Conservation (phyloP, 2,329 filamentous ascomycete species). For the Xylariaceae sp. region DNA sequence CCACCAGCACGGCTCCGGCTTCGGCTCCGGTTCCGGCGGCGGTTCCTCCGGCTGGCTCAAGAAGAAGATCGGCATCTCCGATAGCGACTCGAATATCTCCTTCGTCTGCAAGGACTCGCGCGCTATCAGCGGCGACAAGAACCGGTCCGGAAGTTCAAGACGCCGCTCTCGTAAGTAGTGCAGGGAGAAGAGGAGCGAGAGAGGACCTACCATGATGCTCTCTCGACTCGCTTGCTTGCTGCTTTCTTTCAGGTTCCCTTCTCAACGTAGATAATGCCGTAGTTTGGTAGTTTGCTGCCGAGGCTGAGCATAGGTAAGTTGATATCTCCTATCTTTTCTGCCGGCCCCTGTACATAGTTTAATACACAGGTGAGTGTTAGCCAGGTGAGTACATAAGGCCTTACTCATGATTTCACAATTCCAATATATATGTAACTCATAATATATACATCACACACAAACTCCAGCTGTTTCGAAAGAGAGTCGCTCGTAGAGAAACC, state of each 20-base stretch:
- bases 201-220: not conserved
- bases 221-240: constrained; percentile 1
- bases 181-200: no score
- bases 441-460: no score
- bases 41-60: constrained; percentile 2
- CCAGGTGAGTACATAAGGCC: not conserved
- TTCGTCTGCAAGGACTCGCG: constrained; percentile 14
- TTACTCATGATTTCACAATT: not conserved
- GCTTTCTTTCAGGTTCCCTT: not conserved
- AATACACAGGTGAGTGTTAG: not conserved
- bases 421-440: not conserved
- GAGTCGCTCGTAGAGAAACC: not conserved
- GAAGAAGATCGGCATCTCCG: not conserved
- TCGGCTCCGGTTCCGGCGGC: no score
- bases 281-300: no score
- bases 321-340: not conserved
- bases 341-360: not conserved
- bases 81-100: constrained; percentile 13
- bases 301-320: no score
- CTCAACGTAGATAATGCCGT: not conserved
- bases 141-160: not conserved
- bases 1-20: no score
- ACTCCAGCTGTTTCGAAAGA: not conserved
- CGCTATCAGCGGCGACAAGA: constrained; percentile 2
- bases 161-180: constrained; percentile 7